Evolutionary conservation across 2,329 filamentous ascomycete genomes (phyloP), one percentile per base, ranked within the genome.

Genomic region (Diplodia intermedia): DNA sequence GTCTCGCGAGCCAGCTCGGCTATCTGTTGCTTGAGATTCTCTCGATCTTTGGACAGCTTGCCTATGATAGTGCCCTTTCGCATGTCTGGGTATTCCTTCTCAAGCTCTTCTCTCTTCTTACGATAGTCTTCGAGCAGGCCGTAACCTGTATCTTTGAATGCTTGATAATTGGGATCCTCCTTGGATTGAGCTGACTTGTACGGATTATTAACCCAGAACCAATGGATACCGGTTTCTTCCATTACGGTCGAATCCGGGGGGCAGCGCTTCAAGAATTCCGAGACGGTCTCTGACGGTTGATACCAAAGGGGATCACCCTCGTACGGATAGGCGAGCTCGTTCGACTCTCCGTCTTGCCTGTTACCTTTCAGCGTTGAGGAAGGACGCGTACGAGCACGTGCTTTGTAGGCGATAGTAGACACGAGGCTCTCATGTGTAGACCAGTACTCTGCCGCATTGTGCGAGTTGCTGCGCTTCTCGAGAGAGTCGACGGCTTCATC

Each of bases 121-220:
- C 78, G 79, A 67, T 86, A 85, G 1, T 79, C 78, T 3, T 84
- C 77, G 0, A 89, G 82, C 18, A 91, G 83, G 1, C 86, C 82
- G 52, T 77, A 77, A 0, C 88, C 90, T 18, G 83, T 84, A 26
- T 84, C 76, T 2, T 82, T 79, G 47, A 92, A 86, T 0, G 82
- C 77, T 0, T 75, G 70, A 1, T 86, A 73, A 49, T 86, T 82
- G 6, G 26, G 40, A 61, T 15, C 52, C 54, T 38, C 63, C 68
- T 60, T 71, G 69, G 33, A 71, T 68, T 47, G 69, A 82, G 80
- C 67, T 81, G 33, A 82, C 63, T 26, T 73, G 71, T 85, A 85
- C 0, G 90, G 90, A 75, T 92, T 92, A 65, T 84, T 85, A 52
- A 91, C 86, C 81, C 86, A 93, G 57, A 97, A 92, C 90, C 91